phyloP scores from a whole-genome alignment of 1,284 basidiomycete species.

The Stygiomarasmius scandens region DNA sequence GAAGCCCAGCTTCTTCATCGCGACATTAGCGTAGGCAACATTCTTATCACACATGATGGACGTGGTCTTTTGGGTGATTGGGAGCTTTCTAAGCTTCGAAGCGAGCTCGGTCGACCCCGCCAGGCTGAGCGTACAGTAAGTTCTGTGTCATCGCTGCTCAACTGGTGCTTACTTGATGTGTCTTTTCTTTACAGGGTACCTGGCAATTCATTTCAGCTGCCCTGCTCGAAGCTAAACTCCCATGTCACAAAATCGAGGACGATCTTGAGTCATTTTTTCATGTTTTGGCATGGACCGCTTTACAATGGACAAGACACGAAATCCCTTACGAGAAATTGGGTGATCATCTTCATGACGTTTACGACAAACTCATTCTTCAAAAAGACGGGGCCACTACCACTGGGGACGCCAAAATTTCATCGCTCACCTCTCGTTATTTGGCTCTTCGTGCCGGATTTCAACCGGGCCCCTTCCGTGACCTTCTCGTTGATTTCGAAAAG shows the following conservation, averaged over 20 bases:
- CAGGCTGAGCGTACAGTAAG: not conserved
- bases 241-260: not conserved
- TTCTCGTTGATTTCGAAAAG: too few species aligned
- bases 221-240: not conserved
- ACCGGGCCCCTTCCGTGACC: too few species aligned
- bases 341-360: too few species aligned
- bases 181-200: slow-evolving; percentile 1
- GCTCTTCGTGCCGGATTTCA: too few species aligned
- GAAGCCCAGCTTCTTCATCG: slow-evolving; percentile 1
- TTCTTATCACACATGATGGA: slow-evolving; percentile 2
- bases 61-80: slow-evolving; percentile 8
- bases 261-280: slow-evolving; percentile 9
- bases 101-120: not conserved
- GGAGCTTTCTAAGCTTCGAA: slow-evolving; percentile 4
- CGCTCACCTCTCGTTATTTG: too few species aligned
- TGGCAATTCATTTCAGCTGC: slow-evolving; percentile 9
- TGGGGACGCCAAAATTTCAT: too few species aligned
- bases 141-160: not conserved
- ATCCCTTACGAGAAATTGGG: not conserved
- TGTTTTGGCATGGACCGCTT: slow-evolving; percentile 2
- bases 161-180: not conserved
- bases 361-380: too few species aligned
- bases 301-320: not conserved
- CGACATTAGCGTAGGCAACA: slow-evolving; percentile 4
- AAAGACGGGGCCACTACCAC: too few species aligned